Conservation (phyloP, 352 stramenopile species). For the Globisporangium mamillatum region DNA sequence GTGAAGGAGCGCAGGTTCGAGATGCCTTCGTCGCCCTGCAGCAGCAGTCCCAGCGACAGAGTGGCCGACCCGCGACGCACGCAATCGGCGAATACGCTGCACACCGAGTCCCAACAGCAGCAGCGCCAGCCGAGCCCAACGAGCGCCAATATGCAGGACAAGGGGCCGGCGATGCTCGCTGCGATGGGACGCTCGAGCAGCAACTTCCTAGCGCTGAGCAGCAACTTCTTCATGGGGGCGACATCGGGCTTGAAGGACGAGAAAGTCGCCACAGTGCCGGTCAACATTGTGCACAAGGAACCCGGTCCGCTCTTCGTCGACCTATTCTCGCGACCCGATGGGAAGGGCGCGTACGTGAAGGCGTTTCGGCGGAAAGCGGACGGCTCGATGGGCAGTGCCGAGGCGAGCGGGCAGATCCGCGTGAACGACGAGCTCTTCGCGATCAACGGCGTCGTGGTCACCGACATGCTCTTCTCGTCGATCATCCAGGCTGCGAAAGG, state of each 20-base stretch:
- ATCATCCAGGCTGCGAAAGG: slow-evolving; percentile 70
- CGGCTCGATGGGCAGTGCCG: slow-evolving; percentile 47
- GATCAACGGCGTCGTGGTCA: slow-evolving; percentile 64
- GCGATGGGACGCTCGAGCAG: slow-evolving; percentile 26
- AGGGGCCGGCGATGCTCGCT: slow-evolving; percentile 27
- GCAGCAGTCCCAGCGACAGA: neutral
- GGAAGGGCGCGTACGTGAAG: slow-evolving; percentile 68
- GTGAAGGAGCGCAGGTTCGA: neutral
- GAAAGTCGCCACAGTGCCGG: slow-evolving; percentile 23
- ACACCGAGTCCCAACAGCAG: slow-evolving; percentile 14
- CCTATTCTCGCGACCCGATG: slow-evolving; percentile 70
- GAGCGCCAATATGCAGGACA: slow-evolving; percentile 1
- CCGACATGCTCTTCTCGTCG: slow-evolving; percentile 48
- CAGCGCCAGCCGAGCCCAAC: slow-evolving; percentile 1
- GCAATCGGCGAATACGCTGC: slow-evolving; percentile 50
- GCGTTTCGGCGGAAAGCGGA: slow-evolving; percentile 62
- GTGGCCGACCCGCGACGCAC: slow-evolving; percentile 41
- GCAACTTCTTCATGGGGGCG: slow-evolving; percentile 25
- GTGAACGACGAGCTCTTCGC: slow-evolving; percentile 64
- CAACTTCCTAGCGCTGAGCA: slow-evolving; percentile 41
- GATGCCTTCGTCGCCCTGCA: neutral
- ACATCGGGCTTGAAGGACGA: slow-evolving; percentile 17
- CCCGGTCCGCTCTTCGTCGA: slow-evolving; percentile 63
- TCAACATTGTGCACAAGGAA: slow-evolving; percentile 51
- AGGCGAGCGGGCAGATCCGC: slow-evolving; percentile 53